phyloP scores from a whole-genome alignment of 2,329 filamentous ascomycete species.

The Cladosporium halotolerans region DNA sequence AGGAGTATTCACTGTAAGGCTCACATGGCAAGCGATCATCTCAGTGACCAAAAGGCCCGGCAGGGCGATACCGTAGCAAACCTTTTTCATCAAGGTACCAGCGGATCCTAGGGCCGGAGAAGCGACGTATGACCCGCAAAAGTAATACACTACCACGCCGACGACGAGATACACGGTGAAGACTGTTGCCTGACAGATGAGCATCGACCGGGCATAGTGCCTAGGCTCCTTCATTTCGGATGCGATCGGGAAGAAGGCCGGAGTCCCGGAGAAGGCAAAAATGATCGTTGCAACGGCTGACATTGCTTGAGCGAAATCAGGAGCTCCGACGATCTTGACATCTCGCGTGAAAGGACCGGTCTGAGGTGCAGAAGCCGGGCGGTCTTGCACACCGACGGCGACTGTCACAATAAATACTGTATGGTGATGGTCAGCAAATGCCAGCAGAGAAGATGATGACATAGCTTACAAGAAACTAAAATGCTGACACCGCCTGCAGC shows the following conservation, averaged over 20 bases:
- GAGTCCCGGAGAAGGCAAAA: conserved; percentile 53
- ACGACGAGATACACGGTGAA: conserved; percentile 53
- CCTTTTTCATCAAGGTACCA: conserved; percentile 54
- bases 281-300: conserved; percentile 52
- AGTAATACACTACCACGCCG: conserved; percentile 55
- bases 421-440: background rate
- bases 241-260: conserved; percentile 58
- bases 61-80: conserved; percentile 55
- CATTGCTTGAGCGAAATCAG: conserved; percentile 54
- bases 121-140: conserved; percentile 57
- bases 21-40: conserved; percentile 5
- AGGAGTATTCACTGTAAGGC: background rate
- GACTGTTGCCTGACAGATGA: conserved; percentile 52
- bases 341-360: conserved; percentile 55
- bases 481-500: conserved; percentile 56
- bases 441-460: background rate
- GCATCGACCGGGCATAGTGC: conserved; percentile 56
- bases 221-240: conserved; percentile 57
- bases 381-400: conserved; percentile 50
- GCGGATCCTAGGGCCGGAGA: conserved; percentile 57
- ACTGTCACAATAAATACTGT: conserved; percentile 41
- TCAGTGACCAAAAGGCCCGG: conserved; percentile 45
- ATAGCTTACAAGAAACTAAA: conserved; percentile 32
- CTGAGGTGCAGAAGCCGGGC: conserved; percentile 56
- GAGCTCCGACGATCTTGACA: conserved; percentile 50